Percentiles rank a stretch among this genome's conserved stretches.
Conservation (phyloP, 106 monocot genomes). For the Acorus calamus region DNA sequence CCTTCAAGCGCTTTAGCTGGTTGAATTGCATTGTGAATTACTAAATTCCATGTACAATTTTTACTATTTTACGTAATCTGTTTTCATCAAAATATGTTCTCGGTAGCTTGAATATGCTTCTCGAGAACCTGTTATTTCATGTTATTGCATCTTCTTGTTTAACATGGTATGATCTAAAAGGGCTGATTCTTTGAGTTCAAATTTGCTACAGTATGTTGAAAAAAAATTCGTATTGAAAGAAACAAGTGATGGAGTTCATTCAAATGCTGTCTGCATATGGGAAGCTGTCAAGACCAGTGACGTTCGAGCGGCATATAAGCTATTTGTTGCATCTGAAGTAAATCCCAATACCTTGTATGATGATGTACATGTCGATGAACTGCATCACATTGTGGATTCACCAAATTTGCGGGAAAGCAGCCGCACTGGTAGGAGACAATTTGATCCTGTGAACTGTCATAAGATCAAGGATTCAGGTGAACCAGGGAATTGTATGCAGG, state of each 20-base stretch:
- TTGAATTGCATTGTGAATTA: too few species aligned
- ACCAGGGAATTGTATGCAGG: slow-evolving; percentile 50
- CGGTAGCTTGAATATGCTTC: too few species aligned
- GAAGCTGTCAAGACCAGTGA: slow-evolving; percentile 69
- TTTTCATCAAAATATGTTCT: too few species aligned
- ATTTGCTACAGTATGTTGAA: slow-evolving; percentile 62
- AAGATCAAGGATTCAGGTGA: slow-evolving; percentile 43
- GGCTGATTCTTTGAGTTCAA: background rate
- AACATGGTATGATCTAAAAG: too few species aligned
- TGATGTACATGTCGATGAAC: slow-evolving; percentile 23
- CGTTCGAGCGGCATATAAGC: slow-evolving; percentile 48
- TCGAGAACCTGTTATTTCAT: too few species aligned
- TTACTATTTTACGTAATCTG: too few species aligned
- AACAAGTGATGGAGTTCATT: slow-evolving; percentile 21
- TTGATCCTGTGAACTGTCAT: slow-evolving; percentile 45
- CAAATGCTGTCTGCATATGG: slow-evolving; percentile 27
- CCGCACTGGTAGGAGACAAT: slow-evolving; percentile 12
- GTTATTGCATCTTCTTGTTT: too few species aligned
- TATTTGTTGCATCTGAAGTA: slow-evolving; percentile 49
- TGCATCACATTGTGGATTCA: slow-evolving; percentile 24
- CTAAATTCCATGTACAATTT: too few species aligned
- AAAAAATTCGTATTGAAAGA: slow-evolving; percentile 51
- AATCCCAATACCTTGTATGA: slow-evolving; percentile 63
- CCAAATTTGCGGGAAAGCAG: slow-evolving; percentile 7
- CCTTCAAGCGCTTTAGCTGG: too few species aligned